Conservation (phyloP, 2,329 filamentous ascomycete species). For the Chrysoporthe puriensis region DNA sequence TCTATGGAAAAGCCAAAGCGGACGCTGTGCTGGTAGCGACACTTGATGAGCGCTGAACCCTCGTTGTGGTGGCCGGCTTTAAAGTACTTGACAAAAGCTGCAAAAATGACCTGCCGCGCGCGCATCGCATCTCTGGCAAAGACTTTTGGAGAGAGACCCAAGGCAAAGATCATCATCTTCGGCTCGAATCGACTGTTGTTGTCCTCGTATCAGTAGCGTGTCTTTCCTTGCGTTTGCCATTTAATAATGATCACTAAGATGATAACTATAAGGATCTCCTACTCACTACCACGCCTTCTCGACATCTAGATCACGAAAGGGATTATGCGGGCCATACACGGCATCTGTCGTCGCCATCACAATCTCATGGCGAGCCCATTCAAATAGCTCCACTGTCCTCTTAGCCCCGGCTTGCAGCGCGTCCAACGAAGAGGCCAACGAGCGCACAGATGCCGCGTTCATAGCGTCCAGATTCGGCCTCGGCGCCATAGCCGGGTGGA, state of each 20-base stretch:
- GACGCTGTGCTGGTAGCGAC: constrained; percentile 30
- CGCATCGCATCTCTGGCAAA: constrained; percentile 6
- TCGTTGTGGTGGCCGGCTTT: constrained; percentile 5
- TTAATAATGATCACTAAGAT: too few relatives aligned
- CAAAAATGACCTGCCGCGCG: too few relatives aligned
- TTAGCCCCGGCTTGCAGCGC: too few relatives aligned
- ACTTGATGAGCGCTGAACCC: constrained; percentile 20
- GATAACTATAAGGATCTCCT: neutral
- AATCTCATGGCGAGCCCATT: too few relatives aligned
- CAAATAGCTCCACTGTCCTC: too few relatives aligned
- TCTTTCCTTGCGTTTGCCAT: too few relatives aligned
- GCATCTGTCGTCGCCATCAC: too few relatives aligned
- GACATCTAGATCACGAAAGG: too few relatives aligned
- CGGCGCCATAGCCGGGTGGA: constrained; percentile 17
- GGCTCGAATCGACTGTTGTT: constrained; percentile 18
- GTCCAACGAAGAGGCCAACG: too few relatives aligned
- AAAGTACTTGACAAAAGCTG: constrained; percentile 10
- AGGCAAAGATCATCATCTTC: constrained; percentile 13
- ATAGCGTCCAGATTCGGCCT: neutral
- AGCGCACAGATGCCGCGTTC: too few relatives aligned
- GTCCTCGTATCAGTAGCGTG: too few relatives aligned
- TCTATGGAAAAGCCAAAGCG: constrained; percentile 35
- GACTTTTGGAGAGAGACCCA: constrained; percentile 17
- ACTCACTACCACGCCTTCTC: constrained; percentile 18
- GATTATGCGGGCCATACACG: too few relatives aligned